These are phyloP conservation scores for Phytophthora podocarpi DNA, from an alignment of 352 stramenopile genomes.

Conservation along the genomic window DNA sequence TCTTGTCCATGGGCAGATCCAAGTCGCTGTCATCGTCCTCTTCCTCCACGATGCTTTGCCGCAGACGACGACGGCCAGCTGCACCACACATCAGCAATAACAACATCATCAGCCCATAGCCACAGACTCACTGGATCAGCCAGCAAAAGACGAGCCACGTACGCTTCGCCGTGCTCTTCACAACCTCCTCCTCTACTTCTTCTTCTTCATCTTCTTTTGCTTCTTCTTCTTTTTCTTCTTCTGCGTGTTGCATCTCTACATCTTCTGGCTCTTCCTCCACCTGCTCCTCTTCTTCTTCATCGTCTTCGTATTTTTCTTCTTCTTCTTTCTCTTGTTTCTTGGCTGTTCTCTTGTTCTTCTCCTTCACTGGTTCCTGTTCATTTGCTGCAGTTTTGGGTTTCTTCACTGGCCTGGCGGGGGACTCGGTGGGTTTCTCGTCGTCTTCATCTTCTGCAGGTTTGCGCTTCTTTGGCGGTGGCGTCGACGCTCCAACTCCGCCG, in stretches of 20 bases:
- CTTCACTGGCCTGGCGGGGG: constrained; percentile 16
- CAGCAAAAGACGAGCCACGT: constrained; percentile 13
- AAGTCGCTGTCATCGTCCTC: constrained; percentile 57
- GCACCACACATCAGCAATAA: constrained; percentile 4
- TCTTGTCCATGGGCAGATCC: constrained; percentile 30
- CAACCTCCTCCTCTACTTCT: constrained; percentile 21
- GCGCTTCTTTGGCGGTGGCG: constrained; percentile 32
- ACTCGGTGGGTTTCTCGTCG: background rate
- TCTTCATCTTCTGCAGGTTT: constrained; percentile 28
- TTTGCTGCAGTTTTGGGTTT: constrained; percentile 17
- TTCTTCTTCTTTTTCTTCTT: constrained; percentile 35
- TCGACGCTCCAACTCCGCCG: constrained; percentile 20
- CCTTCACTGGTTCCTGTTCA: constrained; percentile 1
- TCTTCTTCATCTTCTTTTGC: constrained; percentile 34
- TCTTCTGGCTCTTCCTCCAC: constrained; percentile 33
- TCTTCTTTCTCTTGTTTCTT: constrained; percentile 7
- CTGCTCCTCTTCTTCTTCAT: constrained; percentile 15
- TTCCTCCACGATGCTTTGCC: constrained; percentile 64
- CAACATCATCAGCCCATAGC: background rate
- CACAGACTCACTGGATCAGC: too few relatives aligned
- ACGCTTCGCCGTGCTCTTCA: constrained; percentile 48
- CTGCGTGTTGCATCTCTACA: constrained; percentile 30
- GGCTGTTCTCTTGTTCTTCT: constrained; percentile 11
- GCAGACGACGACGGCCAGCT: constrained; percentile 65
- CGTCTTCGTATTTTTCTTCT: constrained; percentile 19